Percentiles rank a stretch among this genome's conserved stretches.
phyloP scores from a whole-genome alignment of 768 basidiomycete genomes.

The Piloderma croceum region DNA sequence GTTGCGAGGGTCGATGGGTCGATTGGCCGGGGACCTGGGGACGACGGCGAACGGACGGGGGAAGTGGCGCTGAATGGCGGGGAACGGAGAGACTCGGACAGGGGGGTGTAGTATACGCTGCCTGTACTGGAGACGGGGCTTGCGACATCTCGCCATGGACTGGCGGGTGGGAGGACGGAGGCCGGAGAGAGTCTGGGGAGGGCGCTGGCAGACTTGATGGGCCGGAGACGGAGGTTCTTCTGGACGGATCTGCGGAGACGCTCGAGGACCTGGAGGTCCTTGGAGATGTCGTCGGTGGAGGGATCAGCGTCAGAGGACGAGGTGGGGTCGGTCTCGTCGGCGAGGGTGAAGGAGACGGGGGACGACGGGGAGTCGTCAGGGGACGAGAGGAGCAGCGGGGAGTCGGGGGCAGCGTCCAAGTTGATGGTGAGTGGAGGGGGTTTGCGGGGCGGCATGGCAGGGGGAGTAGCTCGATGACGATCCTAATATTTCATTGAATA shows the following conservation, averaged over 20 bases:
- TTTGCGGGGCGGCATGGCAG: too few relatives aligned
- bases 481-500: too few relatives aligned
- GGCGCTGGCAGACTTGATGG: constrained; percentile 57
- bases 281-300: constrained; percentile 53
- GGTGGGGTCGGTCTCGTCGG: constrained; percentile 11
- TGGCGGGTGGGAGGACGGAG: constrained; percentile 14
- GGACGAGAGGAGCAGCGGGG: too few relatives aligned
- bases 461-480: too few relatives aligned
- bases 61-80: constrained; percentile 25
- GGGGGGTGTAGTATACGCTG: constrained; percentile 49
- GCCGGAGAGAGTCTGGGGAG: constrained; percentile 41
- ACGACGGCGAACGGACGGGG: constrained; percentile 13
- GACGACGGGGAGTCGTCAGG: too few relatives aligned
- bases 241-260: constrained; percentile 65
- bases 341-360: constrained; percentile 19
- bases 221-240: constrained; percentile 72
- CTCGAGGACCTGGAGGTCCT: constrained; percentile 64
- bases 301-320: constrained; percentile 21
- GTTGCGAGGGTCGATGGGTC: constrained; percentile 42
- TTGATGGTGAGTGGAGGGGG: too few relatives aligned
- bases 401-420: too few relatives aligned
- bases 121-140: constrained; percentile 43
- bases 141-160: constrained; percentile 22
- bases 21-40: constrained; percentile 32
- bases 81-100: constrained; percentile 29